phyloP scores from a whole-genome alignment of 306 rosid species.

The Cajanus cajan region DNA sequence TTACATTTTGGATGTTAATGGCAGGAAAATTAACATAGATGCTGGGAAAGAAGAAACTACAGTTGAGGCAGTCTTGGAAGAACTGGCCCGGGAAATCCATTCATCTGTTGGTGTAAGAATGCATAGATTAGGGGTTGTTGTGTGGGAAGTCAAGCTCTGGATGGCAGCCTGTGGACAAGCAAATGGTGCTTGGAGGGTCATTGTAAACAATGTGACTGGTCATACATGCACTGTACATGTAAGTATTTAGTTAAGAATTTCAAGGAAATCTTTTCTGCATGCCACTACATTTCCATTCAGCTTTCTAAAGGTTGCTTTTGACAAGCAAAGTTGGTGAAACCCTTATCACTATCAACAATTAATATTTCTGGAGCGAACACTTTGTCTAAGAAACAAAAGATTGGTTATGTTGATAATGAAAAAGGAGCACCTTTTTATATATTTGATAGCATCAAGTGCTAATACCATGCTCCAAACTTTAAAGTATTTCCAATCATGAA shows the following conservation, averaged over 20 bases:
- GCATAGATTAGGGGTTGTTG: constrained; percentile 92
- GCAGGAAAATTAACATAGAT: constrained; percentile 65
- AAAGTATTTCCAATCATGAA: background rate
- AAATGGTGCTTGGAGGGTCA: constrained; percentile 91
- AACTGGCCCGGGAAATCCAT: constrained; percentile 72
- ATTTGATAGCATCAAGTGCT: background rate
- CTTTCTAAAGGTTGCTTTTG: constrained; percentile 12
- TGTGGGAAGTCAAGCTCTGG: constrained; percentile 98
- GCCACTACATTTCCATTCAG: background rate
- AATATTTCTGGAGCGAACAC: background rate
- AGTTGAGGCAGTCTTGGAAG: constrained; percentile 65
- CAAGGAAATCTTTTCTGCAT: constrained; percentile 23
- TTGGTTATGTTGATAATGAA: background rate
- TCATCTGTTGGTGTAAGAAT: constrained; percentile 87
- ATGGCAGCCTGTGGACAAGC: constrained; percentile 70
- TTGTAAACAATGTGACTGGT: constrained; percentile 94
- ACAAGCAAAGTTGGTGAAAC: constrained; percentile 12
- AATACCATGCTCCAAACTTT: background rate
- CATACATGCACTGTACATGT: constrained; percentile 90
- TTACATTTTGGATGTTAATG: constrained; percentile 41
- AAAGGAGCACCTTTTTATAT: background rate
- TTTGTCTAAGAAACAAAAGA: background rate
- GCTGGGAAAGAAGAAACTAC: constrained; percentile 64
- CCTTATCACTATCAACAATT: background rate
- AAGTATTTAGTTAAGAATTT: constrained; percentile 40